A percentile compares a stretch with the other conserved stretches of the same genome.
phyloP scores from a whole-genome alignment of 1,284 basidiomycete species.

The Pyrrhoderma lamaoense region DNA sequence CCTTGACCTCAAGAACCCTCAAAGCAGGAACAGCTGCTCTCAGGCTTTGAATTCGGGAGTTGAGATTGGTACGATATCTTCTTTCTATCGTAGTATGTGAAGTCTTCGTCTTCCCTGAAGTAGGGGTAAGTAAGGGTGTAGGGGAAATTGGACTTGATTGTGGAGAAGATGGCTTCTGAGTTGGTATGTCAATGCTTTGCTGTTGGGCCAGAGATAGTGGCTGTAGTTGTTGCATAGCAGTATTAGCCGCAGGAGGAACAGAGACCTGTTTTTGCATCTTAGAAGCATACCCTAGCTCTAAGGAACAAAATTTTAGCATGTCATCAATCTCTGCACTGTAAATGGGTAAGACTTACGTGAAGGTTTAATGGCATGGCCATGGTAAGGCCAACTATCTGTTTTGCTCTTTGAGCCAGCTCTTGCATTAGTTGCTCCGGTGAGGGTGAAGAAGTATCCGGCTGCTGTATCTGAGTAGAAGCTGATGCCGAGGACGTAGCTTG shows the following conservation, averaged over 20 bases:
- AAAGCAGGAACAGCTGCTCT: constrained; percentile 79
- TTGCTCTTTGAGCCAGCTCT: constrained; percentile 13
- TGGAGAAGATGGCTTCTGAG: constrained; percentile 26
- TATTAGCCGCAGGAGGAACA: constrained; percentile 12
- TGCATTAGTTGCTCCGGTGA: constrained; percentile 11
- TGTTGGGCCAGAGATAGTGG: constrained; percentile 27
- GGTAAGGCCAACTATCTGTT: constrained; percentile 14
- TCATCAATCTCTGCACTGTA: too few relatives aligned
- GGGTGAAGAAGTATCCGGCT: neutral
- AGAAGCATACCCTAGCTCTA: constrained; percentile 13
- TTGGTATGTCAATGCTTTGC: constrained; percentile 29
- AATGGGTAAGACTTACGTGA: constrained; percentile 22
- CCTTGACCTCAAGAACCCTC: constrained; percentile 47
- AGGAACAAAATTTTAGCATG: neutral
- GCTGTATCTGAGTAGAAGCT: neutral
- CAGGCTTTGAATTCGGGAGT: constrained; percentile 79
- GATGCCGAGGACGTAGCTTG: neutral
- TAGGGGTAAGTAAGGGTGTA: constrained; percentile 21
- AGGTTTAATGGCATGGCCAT: constrained; percentile 10
- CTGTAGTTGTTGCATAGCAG: constrained; percentile 21
- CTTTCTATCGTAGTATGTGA: constrained; percentile 91
- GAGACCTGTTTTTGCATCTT: too few relatives aligned
- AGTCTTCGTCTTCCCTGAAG: constrained; percentile 57
- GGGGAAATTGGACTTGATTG: constrained; percentile 26
- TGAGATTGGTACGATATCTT: constrained; percentile 84